Evolutionary conservation across 164 flowering plant species (phyloP), one percentile per base, ranked within the genome.

Genomic region (Nelumbo lutea): DNA sequence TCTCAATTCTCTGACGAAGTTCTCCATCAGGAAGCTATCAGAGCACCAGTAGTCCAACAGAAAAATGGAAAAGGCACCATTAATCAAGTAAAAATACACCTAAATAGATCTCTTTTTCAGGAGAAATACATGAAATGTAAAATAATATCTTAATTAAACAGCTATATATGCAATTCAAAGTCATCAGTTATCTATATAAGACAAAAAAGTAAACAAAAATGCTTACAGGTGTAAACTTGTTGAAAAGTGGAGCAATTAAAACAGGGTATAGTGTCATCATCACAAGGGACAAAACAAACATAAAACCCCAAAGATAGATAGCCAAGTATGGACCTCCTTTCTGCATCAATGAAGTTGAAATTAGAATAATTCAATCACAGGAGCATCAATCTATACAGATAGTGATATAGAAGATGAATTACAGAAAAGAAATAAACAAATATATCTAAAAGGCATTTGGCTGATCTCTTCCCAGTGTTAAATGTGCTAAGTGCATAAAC

Each of bases 301-400:
- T 91, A 73, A 96, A 96, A 1, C 78, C 92, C 99, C 99, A 96
- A 9, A 96, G 90, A 76, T 93, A 93, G 68, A 96, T 90, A 40
- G 99, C 97, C 83, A 93, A 72, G 80, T 96, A 93, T 42, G 99
- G 98, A 59, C 97, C 99, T 73, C 98, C 97, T 84, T 87, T 93
- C 98, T 96, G 96, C 80, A 86, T 52, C 53, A 70, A 73, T 15
- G 38, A 41, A 74, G 59, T 45, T 46, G 44, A 70, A 64, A 64
- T 51, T 15, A 69, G 47, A 48, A 52, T 6, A 56, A 9, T 67
- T 9, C 40, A 39, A 58, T 13, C 41, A 38, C 42, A 2, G 15
- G n/a, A 47, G 53, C 57, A 9, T 41, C 14, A 61, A 9, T n/a
- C 47, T 1, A n/a, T 15, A 61, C 6, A 9, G 5, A 42, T 61